Conservation (phyloP, 805 yeast species). For the Candida sithepensis region DNA sequence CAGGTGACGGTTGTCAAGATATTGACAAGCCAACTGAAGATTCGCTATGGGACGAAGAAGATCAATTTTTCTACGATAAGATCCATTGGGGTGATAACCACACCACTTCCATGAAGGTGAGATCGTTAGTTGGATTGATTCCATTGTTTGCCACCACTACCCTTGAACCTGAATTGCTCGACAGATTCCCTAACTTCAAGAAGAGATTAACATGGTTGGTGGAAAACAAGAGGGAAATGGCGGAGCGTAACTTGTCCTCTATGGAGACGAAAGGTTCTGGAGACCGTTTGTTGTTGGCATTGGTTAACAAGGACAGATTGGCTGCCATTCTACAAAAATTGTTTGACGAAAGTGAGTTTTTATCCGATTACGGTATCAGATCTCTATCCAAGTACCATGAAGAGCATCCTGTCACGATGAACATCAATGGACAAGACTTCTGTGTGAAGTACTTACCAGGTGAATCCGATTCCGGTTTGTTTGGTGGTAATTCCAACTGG, state of each 20-base stretch:
- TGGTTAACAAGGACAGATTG: conserved; percentile 78
- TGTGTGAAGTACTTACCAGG: conserved; percentile 77
- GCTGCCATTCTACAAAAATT: conserved; percentile 69
- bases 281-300: conserved; percentile 71
- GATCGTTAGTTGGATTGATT: conserved; percentile 87
- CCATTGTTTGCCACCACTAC: conserved; percentile 89
- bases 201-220: conserved; percentile 83
- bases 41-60: conserved; percentile 86
- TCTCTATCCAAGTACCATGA: conserved; percentile 85
- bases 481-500: conserved; percentile 97
- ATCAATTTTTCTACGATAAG: conserved; percentile 86
- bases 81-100: conserved; percentile 73
- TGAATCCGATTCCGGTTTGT: conserved; percentile 87
- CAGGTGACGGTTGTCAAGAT: conserved; percentile 34
- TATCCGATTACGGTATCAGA: conserved; percentile 81
- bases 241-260: conserved; percentile 81
- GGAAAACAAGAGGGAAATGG: conserved; percentile 61
- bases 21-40: conserved; percentile 40
- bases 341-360: conserved; percentile 83
- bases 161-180: conserved; percentile 76
- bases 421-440: conserved; percentile 71
- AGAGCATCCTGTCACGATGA: conserved; percentile 78
- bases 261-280: conserved; percentile 78
- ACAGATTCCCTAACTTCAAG: conserved; percentile 76
- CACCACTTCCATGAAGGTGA: conserved; percentile 70